Evolutionary conservation across 345 rosid genomes (phyloP), one percentile per base, ranked within the genome.

Genomic region (Fremontodendron californicum): DNA sequence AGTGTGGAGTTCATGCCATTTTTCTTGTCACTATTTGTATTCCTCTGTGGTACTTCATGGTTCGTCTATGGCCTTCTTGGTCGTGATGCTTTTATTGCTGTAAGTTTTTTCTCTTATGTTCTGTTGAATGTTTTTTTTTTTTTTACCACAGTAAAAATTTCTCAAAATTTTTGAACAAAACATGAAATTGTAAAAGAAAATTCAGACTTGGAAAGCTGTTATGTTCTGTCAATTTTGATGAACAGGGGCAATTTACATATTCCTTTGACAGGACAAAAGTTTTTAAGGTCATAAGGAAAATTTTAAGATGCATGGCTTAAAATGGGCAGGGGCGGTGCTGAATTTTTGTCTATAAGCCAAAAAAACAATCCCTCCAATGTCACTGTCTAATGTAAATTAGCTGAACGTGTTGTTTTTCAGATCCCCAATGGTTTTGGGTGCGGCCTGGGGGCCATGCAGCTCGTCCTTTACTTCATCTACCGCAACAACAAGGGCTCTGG

Each of bases 1-100:
- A 93, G 98, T 70, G 99, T 96, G 80, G 99, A 96, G 88, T 96
- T 33, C 83, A 93, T 96, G 99, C 97, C 99, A 42, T 96, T 96
- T 83, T 93, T 96, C 84, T 77, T 96, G 76, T 96, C 99, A 60
- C 87, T 96, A 42, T 93, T 93, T 61, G 97, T 89, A 9, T 96
- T 96, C 88, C 81, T 96, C 0, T 96, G 98, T 42, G 99, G 99
- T 78, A 96, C 99, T 61, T 93, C 98, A 3, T 96, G 98, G 98
- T 93, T 96, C 77, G 74, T 96, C 60, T 96, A 23, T 78, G 99
- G 99, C 48, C 87, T 96, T 6, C 90, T 96, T 46, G 99, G 99
- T 46, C 84, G 76, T 46, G 99, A 96, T 77, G 90, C 90, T 73
- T 96, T 96, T 78, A 83, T 96, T 19, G 90, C 95, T 29, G 98